phyloP scores from a whole-genome alignment of 371 early-diverging fungal species.

The Chytridiales sp. region DNA sequence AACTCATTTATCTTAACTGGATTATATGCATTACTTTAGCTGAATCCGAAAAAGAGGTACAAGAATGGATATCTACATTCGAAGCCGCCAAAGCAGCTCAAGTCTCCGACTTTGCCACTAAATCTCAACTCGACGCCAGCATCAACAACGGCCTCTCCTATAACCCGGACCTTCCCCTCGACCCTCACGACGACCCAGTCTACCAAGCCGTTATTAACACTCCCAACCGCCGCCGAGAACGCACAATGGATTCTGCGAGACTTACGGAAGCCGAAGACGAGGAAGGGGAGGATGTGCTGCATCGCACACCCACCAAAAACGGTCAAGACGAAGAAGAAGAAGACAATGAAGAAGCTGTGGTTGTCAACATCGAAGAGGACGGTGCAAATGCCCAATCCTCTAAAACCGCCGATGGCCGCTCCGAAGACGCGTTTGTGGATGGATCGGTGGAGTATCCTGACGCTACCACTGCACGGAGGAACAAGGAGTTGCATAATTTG shows the following conservation, averaged over 20 bases:
- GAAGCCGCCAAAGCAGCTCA: constrained; percentile 59
- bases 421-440: no score
- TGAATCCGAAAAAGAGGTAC: constrained; percentile 69
- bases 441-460: constrained; percentile 35
- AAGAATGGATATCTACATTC: constrained; percentile 65
- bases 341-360: constrained; percentile 21
- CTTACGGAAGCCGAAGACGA: neutral
- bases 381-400: constrained; percentile 10
- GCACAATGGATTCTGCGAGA: neutral
- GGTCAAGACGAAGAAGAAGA: constrained; percentile 20
- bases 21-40: constrained; percentile 49
- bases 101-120: constrained; percentile 2
- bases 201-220: neutral
- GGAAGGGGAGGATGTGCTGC: constrained; percentile 4
- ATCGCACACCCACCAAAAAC: neutral
- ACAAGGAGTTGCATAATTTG: constrained; percentile 57
- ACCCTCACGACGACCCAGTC: constrained; percentile 23
- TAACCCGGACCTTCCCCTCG: constrained; percentile 9
- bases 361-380: constrained; percentile 13
- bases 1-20: constrained; percentile 1
- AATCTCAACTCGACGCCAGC: neutral
- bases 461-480: constrained; percentile 28
- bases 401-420: no score
- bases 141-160: neutral
- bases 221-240: no score